Evolutionary conservation across 331 rosid species (phyloP), one percentile per base, ranked within the genome.

Genomic region (Malus hybrid): DNA sequence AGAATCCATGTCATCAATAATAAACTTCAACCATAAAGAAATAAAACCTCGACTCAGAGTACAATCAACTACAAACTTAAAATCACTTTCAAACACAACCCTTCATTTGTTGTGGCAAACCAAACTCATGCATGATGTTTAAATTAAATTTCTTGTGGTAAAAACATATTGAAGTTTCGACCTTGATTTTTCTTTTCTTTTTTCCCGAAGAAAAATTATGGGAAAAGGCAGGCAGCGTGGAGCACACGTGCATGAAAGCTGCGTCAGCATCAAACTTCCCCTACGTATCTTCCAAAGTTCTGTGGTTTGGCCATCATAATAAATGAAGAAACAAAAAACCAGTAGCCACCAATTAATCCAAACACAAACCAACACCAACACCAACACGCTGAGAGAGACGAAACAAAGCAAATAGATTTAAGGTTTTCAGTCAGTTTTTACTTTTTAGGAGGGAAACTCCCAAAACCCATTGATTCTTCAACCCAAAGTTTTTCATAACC

Each of bases 271-370:
- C 28, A 46, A 39, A 4, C 28, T 15, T 66, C 42, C 73, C 58
- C 77, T 26, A 76, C 83, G 76, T 72, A 83, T 66, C 77, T 71
- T 83, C 83, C 66, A 62, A 71, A 75, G 82, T 79, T 66, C 73
- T 46, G 53, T 72, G 76, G 71, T 34, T 74, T 73, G 81, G 86
- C 71, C 50, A 72, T 65, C 83, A 65, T 73, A 66, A 75, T 83
- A 75, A 81, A 81, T 81, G 77, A 60, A 58, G 79, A 42, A 60
- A 80, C 56, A 44, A 63, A 81, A 71, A 53, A 72, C 76, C 73
- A 71, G 76, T 63, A 48, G 63, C 52, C 8, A 26, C 66, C 63
- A 33, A 64, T 65, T 56, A 66, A 71, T 67, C 74, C 12, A 15
- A 77, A 65, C 63, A 75, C 36, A 33, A 33, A 58, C 66, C 46